These are phyloP conservation scores for Paracorniculantispora psalliotae DNA, from an alignment of 2,329 filamentous ascomycete species.

Conservation along the genomic window DNA sequence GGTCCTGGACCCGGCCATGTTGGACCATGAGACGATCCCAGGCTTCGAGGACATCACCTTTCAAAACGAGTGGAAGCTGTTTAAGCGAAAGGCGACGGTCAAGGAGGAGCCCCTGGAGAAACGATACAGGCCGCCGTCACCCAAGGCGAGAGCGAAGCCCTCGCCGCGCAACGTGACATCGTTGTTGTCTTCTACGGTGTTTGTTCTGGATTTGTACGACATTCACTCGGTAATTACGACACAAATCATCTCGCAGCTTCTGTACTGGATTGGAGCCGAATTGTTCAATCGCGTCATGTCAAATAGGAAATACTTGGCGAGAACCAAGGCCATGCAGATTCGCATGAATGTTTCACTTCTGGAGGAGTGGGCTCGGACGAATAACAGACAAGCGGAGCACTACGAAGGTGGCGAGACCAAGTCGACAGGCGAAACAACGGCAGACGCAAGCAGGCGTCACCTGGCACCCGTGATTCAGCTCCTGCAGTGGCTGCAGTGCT, in stretches of 20 bases:
- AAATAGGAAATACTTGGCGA: slow-evolving; percentile 86
- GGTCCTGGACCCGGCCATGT: slow-evolving; percentile 85
- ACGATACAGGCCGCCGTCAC: slow-evolving; percentile 84
- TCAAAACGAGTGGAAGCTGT: slow-evolving; percentile 97
- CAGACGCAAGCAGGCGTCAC: slow-evolving; percentile 79
- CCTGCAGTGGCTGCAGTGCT: slow-evolving; percentile 95
- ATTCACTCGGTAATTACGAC: slow-evolving; percentile 94
- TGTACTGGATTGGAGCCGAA: slow-evolving; percentile 95
- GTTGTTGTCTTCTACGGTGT: slow-evolving; percentile 88
- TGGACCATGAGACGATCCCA: slow-evolving; percentile 96
- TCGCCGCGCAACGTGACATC: slow-evolving; percentile 95
- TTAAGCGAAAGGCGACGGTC: slow-evolving; percentile 83
- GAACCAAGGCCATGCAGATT: slow-evolving; percentile 99
- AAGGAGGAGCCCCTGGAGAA: slow-evolving; percentile 90
- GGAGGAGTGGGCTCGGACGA: slow-evolving; percentile 91
- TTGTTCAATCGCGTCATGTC: slow-evolving; percentile 98
- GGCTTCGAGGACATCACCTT: slow-evolving; percentile 96
- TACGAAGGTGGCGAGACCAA: slow-evolving; percentile 88
- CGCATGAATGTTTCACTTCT: slow-evolving; percentile 95
- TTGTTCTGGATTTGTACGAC: slow-evolving; percentile 97
- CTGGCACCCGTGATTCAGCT: slow-evolving; percentile 88
- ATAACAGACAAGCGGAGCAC: slow-evolving; percentile 92
- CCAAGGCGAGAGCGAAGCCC: slow-evolving; percentile 85
- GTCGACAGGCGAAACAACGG: slow-evolving; percentile 77
- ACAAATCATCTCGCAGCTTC: slow-evolving; percentile 84